phyloP scores from a whole-genome alignment of 805 yeast species.

The Cyberlindnera veronae region DNA sequence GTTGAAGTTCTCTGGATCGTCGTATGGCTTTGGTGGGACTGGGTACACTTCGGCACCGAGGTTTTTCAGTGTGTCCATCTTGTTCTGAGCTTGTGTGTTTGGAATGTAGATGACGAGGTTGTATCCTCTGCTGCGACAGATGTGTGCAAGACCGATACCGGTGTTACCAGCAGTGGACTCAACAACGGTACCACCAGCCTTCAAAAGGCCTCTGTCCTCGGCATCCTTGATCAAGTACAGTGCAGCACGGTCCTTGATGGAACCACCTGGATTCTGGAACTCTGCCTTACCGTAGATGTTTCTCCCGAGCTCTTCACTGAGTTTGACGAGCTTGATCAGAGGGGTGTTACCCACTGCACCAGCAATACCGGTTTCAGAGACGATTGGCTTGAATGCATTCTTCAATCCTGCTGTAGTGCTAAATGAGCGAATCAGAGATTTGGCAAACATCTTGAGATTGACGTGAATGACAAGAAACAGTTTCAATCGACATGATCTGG shows the following conservation, averaged over 20 bases:
- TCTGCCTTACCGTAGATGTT: slow-evolving; percentile 89
- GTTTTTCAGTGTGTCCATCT: slow-evolving; percentile 67
- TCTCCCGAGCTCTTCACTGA: slow-evolving; percentile 59
- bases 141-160: slow-evolving; percentile 87
- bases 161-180: slow-evolving; percentile 97
- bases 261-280: slow-evolving; percentile 91
- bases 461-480: neutral
- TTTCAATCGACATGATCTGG: too few relatives aligned
- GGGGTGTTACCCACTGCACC: slow-evolving; percentile 96
- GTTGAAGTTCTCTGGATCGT: slow-evolving; percentile 81
- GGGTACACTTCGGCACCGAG: slow-evolving; percentile 87
- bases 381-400: slow-evolving; percentile 44
- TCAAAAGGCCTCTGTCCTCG: slow-evolving; percentile 58
- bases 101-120: slow-evolving; percentile 89
- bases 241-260: slow-evolving; percentile 90
- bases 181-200: slow-evolving; percentile 80
- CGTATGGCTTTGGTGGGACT: slow-evolving; percentile 82
- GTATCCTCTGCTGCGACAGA: slow-evolving; percentile 80
- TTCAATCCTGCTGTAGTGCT: slow-evolving; percentile 5
- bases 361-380: slow-evolving; percentile 63
- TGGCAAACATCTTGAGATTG: slow-evolving; percentile 10
- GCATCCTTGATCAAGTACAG: slow-evolving; percentile 74
- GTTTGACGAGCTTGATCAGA: slow-evolving; percentile 53
- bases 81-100: slow-evolving; percentile 77
- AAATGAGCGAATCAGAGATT: slow-evolving; percentile 10